These are phyloP conservation scores for Clonostachys solani DNA, from an alignment of 2,329 filamentous ascomycete genomes.

Conservation along the genomic window DNA sequence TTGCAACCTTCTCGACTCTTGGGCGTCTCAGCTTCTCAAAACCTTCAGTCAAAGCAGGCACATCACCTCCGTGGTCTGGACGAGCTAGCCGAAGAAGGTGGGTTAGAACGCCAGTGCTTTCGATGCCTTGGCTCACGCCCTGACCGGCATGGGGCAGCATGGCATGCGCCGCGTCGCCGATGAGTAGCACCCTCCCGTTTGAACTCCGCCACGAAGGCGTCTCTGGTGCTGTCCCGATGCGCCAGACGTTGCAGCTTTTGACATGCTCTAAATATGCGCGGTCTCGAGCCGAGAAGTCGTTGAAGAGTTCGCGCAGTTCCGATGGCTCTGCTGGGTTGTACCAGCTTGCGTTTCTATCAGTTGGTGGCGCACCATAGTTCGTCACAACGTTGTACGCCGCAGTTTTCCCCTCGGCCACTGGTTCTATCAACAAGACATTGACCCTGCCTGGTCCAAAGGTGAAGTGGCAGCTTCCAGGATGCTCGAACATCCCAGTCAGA, in stretches of 20 bases:
- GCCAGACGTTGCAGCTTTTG: not conserved
- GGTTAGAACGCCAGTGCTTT: conserved; percentile 2
- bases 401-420: no score
- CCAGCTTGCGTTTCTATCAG: not conserved
- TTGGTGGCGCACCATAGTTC: not conserved
- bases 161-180: conserved; percentile 15
- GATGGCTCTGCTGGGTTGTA: not conserved
- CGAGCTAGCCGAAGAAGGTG: not conserved
- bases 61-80: not conserved
- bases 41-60: not conserved
- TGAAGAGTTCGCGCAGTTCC: not conserved
- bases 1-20: not conserved
- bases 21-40: not conserved
- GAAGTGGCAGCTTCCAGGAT: not conserved
- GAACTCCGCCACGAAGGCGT: not conserved
- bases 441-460: not conserved
- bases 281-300: not conserved
- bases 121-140: conserved; percentile 3
- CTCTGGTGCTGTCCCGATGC: not conserved
- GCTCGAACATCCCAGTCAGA: not conserved
- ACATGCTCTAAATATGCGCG: not conserved
- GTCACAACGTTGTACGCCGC: not conserved
- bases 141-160: conserved; percentile 11
- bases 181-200: conserved; percentile 6
- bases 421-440: not conserved